A percentile compares a stretch with the other conserved stretches of the same genome.
Evolutionary conservation across 495 filamentous ascomycete genomes (phyloP).

Genomic region (Entonaema liquescens): DNA sequence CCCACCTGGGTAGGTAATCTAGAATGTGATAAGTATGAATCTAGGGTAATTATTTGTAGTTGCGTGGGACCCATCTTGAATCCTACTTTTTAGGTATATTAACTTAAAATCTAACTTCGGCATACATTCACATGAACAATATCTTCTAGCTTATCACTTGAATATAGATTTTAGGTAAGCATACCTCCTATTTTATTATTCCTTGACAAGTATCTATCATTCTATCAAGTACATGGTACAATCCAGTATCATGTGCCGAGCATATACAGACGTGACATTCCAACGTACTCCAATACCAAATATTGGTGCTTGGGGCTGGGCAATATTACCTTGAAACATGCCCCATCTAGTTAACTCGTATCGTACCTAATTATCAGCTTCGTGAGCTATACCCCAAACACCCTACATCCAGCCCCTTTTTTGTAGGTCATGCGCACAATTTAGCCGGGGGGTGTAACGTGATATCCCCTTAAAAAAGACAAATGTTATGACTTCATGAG

Average conservation of each 20-base stretch:
- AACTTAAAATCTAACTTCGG: too few relatives aligned
- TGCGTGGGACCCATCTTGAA: too few relatives aligned
- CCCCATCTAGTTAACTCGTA: background rate
- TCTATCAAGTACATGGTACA: background rate
- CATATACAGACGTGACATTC: background rate
- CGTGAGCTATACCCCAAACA: background rate
- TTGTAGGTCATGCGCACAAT: conserved; percentile 1
- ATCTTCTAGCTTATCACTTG: too few relatives aligned
- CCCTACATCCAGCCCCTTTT: background rate
- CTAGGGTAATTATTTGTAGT: too few relatives aligned
- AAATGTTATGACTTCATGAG: background rate
- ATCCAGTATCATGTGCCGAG: background rate
- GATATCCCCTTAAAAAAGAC: conserved; percentile 9
- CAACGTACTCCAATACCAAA: background rate
- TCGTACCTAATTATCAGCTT: background rate
- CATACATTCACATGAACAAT: too few relatives aligned
- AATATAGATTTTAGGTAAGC: too few relatives aligned
- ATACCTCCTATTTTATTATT: too few relatives aligned
- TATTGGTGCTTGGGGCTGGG: background rate
- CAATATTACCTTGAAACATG: background rate
- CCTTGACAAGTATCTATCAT: background rate
- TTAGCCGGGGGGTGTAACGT: conserved; percentile 32
- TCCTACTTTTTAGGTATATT: too few relatives aligned
- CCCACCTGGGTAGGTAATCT: too few relatives aligned
- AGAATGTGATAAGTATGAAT: too few relatives aligned